A percentile compares a stretch with the other conserved stretches of the same genome.
These are phyloP conservation scores for Astrothelium macrocarpum DNA, from an alignment of 495 filamentous ascomycete species.

Conservation along the genomic window DNA sequence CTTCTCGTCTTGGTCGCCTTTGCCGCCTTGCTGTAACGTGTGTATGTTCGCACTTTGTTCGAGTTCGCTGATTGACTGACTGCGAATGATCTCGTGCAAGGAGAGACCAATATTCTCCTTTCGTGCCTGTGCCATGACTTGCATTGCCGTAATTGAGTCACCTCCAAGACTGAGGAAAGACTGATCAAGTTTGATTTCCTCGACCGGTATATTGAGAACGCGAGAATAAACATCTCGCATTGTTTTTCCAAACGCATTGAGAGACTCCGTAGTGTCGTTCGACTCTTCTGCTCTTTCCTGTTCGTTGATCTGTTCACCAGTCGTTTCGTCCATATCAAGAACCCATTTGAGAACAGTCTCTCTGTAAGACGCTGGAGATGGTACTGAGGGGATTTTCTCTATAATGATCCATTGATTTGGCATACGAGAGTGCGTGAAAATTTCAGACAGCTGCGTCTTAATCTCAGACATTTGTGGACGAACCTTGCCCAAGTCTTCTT, in stretches of 20 bases:
- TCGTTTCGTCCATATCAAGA: neutral
- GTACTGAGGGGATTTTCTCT: neutral
- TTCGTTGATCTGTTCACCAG: neutral
- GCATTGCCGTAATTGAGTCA: slow-evolving; percentile 17
- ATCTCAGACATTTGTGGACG: neutral
- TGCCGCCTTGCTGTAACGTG: neutral
- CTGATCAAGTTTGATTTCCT: slow-evolving; percentile 4
- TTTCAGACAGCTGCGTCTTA: neutral
- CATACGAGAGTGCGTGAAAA: neutral
- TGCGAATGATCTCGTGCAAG: slow-evolving; percentile 21
- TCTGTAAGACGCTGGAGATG: neutral
- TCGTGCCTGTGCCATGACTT: slow-evolving; percentile 15
- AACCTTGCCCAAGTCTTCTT: neutral
- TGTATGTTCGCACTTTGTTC: slow-evolving; percentile 7
- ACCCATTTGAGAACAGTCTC: neutral
- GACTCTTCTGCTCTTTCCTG: neutral
- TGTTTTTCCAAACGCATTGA: neutral
- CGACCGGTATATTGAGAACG: neutral
- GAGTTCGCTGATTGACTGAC: slow-evolving; percentile 18
- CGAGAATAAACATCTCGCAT: slow-evolving; percentile 1
- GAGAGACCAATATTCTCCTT: slow-evolving; percentile 17
- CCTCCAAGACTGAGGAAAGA: slow-evolving; percentile 14
- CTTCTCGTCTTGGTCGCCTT: slow-evolving; percentile 14
- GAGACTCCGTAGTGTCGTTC: neutral
- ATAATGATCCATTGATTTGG: neutral